Evolutionary conservation across 352 stramenopile species (phyloP).

Genomic region (Globisporangium yorkense): DNA sequence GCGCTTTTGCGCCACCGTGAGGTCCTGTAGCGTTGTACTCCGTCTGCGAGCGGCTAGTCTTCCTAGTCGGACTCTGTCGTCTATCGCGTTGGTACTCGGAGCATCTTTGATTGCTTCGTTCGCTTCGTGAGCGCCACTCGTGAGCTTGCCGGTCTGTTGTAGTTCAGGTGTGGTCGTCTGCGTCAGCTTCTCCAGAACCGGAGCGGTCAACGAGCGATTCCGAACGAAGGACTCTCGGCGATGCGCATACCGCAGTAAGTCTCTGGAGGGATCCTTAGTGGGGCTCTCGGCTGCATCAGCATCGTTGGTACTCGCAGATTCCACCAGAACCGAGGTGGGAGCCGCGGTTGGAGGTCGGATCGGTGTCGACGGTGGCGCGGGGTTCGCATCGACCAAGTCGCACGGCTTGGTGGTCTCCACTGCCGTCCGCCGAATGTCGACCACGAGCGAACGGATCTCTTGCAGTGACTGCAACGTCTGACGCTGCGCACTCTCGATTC

Average conservation of each 20-base stretch:
- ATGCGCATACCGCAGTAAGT: not conserved
- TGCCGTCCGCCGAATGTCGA: not conserved
- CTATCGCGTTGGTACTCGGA: not conserved
- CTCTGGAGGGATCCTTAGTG: too few species aligned
- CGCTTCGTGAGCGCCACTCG: not conserved
- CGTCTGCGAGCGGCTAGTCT: not conserved
- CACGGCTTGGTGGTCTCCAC: not conserved
- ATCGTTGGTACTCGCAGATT: too few species aligned
- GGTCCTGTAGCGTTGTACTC: not conserved
- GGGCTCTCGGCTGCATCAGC: too few species aligned
- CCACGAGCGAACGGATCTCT: not conserved
- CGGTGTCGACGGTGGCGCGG: not conserved
- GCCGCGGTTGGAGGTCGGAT: too few species aligned
- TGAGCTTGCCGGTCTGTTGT: not conserved
- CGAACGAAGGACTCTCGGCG: not conserved
- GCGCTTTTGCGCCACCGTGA: not conserved
- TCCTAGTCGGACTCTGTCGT: not conserved
- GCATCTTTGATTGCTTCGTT: not conserved
- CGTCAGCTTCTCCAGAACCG: not conserved
- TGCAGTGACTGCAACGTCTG: not conserved
- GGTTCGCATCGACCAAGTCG: too few species aligned
- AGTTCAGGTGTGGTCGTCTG: not conserved
- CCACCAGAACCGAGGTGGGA: not conserved
- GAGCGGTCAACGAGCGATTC: not conserved
- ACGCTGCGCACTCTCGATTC: not conserved